Percentiles rank a stretch among this genome's conserved stretches.
Evolutionary conservation across 176 grass and related monocot genomes (phyloP).

Genomic region (Olyra latifolia): DNA sequence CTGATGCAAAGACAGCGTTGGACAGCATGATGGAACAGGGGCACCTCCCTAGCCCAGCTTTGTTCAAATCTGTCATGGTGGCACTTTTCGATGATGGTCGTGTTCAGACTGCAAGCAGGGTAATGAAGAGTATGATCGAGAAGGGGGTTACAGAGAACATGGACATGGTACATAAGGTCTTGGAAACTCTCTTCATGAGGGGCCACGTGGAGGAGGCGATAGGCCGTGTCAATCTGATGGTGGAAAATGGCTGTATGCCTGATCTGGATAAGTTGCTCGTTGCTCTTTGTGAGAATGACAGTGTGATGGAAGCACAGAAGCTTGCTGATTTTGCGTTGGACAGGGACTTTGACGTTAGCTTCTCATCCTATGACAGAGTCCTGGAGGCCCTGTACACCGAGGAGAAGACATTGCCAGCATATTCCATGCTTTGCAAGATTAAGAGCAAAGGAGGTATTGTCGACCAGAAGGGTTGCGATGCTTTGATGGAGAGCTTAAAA

Average conservation of each 20-base stretch:
- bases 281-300: constrained; percentile 66
- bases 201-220: constrained; percentile 91
- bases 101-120: constrained; percentile 81
- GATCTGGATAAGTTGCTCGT: constrained; percentile 69
- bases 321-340: constrained; percentile 79
- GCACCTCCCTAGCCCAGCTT: constrained; percentile 62
- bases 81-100: constrained; percentile 60
- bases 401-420: constrained; percentile 75
- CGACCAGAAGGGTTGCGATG: constrained; percentile 69
- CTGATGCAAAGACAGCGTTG: constrained; percentile 76
- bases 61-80: constrained; percentile 82
- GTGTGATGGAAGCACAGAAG: constrained; percentile 79
- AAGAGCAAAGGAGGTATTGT: constrained; percentile 85
- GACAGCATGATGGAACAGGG: constrained; percentile 96
- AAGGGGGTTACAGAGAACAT: constrained; percentile 90
- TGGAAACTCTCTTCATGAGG: constrained; percentile 78
- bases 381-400: constrained; percentile 72
- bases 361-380: constrained; percentile 75
- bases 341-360: constrained; percentile 69
- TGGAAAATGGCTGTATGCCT: constrained; percentile 64
- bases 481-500: constrained; percentile 68
- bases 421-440: constrained; percentile 94
- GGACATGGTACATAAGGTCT: constrained; percentile 66
- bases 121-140: constrained; percentile 95
- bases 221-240: constrained; percentile 75